phyloP scores from a whole-genome alignment of 345 rosid genomes.

The Bruguiera sexangula region DNA sequence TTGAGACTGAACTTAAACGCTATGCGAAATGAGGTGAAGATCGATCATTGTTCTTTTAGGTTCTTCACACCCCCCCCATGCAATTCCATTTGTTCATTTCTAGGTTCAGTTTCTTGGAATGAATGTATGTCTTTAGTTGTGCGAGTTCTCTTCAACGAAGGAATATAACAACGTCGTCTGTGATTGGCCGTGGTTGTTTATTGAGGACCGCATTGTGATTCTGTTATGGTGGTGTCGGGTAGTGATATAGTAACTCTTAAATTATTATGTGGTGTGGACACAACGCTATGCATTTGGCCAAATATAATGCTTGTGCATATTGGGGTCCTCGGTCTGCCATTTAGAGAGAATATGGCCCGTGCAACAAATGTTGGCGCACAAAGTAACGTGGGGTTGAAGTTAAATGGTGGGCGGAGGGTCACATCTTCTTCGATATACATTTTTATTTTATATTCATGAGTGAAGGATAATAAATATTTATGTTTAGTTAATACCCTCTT shows the following conservation, averaged over 20 bases:
- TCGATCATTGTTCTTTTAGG: neutral
- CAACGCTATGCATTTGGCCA: neutral
- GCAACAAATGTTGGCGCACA: slow-evolving; percentile 41
- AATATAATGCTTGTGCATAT: neutral
- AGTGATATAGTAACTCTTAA: neutral
- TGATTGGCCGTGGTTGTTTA: neutral
- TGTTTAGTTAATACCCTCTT: too few relatives aligned
- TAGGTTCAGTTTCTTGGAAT: neutral
- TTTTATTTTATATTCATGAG: too few relatives aligned
- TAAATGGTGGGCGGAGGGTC: slow-evolving; percentile 72
- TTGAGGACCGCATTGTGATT: neutral
- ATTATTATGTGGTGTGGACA: neutral
- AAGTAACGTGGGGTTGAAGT: slow-evolving; percentile 64
- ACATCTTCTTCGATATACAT: slow-evolving; percentile 15
- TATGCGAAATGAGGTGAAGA: neutral
- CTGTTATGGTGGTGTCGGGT: neutral
- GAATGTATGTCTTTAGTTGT: neutral
- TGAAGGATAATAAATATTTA: too few relatives aligned
- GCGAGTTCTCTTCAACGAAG: neutral
- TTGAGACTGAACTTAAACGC: neutral
- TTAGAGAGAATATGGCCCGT: slow-evolving; percentile 50
- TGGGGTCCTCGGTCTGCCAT: slow-evolving; percentile 48
- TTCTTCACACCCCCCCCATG: neutral
- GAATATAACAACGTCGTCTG: neutral
- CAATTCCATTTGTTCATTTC: neutral